phyloP scores from a whole-genome alignment of 768 basidiomycete genomes.

The Trametes cubensis region DNA sequence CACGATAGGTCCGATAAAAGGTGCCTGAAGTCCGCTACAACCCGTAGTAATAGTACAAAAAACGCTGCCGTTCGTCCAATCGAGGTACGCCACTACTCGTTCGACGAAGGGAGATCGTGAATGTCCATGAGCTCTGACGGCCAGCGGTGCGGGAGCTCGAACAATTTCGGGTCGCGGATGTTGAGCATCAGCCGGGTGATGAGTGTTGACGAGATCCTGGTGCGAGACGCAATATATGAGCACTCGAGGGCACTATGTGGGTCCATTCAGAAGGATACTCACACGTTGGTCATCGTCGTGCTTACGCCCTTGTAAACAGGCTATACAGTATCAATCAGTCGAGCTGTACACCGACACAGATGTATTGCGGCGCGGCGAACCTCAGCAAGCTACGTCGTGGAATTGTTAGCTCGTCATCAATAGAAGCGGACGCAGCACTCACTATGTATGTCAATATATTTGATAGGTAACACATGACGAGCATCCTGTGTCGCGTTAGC shows the following conservation, averaged over 20 bases:
- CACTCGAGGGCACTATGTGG: background rate
- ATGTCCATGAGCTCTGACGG: slow-evolving; percentile 8
- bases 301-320: slow-evolving; percentile 13
- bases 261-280: background rate
- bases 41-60: background rate
- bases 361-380: background rate
- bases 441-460: slow-evolving; percentile 16
- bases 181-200: slow-evolving; percentile 22
- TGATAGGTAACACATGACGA: slow-evolving; percentile 8
- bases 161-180: slow-evolving; percentile 16
- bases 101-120: background rate
- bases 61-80: background rate
- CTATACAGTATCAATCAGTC: background rate
- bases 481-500: background rate
- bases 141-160: slow-evolving; percentile 14
- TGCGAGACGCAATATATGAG: background rate
- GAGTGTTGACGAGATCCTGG: slow-evolving; percentile 17
- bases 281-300: slow-evolving; percentile 19
- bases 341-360: background rate
- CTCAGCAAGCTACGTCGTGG: background rate
- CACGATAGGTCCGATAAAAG: no score
- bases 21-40: no score
- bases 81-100: background rate
- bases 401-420: background rate
- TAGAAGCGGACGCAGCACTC: background rate